A percentile compares a stretch with the other conserved stretches of the same genome.
phyloP scores from a whole-genome alignment of 2,329 filamentous ascomycete species.

The Lachnellula suecica region DNA sequence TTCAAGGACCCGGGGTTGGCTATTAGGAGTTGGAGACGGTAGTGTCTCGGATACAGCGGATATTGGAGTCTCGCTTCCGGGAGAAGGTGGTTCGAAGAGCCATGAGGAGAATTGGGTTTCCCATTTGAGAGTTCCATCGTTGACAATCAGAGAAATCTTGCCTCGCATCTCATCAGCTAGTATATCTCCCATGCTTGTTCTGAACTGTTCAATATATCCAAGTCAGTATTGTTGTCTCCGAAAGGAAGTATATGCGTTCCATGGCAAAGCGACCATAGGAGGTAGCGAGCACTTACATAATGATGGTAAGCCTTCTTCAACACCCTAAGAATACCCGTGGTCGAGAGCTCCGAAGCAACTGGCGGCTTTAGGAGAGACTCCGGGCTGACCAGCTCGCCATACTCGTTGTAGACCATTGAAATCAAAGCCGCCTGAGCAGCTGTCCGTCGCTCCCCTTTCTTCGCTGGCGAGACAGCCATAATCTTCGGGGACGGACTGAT shows the following conservation, averaged over 20 bases:
- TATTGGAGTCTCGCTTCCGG: neutral
- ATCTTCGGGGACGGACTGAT: neutral
- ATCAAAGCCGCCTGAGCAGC: neutral
- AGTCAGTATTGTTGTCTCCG: neutral
- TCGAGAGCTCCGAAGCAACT: slow-evolving; percentile 16
- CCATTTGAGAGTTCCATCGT: slow-evolving; percentile 7
- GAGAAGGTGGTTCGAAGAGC: slow-evolving; percentile 20
- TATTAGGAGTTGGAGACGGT: slow-evolving; percentile 11
- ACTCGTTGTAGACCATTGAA: slow-evolving; percentile 30
- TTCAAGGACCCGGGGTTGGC: slow-evolving; percentile 28
- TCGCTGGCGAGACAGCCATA: neutral
- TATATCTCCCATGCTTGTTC: slow-evolving; percentile 21
- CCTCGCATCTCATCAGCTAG: slow-evolving; percentile 17
- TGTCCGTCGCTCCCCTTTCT: neutral
- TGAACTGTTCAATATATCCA: slow-evolving; percentile 16
- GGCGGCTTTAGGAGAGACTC: slow-evolving; percentile 7
- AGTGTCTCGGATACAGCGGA: neutral
- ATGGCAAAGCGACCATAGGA: too few relatives aligned
- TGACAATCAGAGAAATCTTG: slow-evolving; percentile 9
- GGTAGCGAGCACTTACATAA: slow-evolving; percentile 19
- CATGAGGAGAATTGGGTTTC: slow-evolving; percentile 21
- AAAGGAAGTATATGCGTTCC: too few relatives aligned
- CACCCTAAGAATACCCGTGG: slow-evolving; percentile 23
- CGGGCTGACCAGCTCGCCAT: slow-evolving; percentile 28
- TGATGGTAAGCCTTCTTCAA: slow-evolving; percentile 29